Evolutionary conservation across 2,329 filamentous ascomycete genomes (phyloP).

Genomic region (Penicillium sp.): DNA sequence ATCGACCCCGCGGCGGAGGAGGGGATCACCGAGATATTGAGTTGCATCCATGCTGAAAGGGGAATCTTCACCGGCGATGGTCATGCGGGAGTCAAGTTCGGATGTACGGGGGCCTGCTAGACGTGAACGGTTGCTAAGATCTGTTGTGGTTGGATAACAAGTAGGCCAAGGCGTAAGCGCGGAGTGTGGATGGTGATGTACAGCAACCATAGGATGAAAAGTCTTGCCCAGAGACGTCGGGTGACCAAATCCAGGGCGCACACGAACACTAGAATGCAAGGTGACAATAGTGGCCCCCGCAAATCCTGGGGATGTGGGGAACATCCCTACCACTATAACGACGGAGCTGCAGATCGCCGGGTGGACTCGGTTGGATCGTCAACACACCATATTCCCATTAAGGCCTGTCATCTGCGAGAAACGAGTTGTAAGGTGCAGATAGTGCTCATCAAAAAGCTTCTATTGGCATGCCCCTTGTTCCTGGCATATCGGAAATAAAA

Average conservation of each 20-base stretch:
- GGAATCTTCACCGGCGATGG: conserved; percentile 9
- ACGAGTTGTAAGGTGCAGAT: neutral
- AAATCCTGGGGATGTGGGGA: conserved; percentile 3
- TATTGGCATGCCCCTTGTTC: conserved; percentile 1
- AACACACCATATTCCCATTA: neutral
- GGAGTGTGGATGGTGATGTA: neutral
- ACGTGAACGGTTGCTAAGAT: neutral
- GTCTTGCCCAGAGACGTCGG: neutral
- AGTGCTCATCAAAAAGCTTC: neutral
- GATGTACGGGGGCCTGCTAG: neutral
- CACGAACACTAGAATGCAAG: conserved; percentile 1
- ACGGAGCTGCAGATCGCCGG: conserved; percentile 5
- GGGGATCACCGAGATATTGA: neutral
- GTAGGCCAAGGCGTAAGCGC: neutral
- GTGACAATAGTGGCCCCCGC: conserved; percentile 6
- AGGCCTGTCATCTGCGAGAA: neutral
- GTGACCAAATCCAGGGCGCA: conserved; percentile 4
- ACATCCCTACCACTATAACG: conserved; percentile 4
- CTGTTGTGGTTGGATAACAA: neutral
- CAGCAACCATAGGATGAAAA: neutral
- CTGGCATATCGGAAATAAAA: neutral
- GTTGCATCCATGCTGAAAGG: conserved; percentile 4
- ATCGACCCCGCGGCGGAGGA: conserved; percentile 1
- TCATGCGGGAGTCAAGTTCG: conserved; percentile 3
- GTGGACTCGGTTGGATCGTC: conserved; percentile 1